These are phyloP conservation scores for Brassica rapa DNA, from an alignment of 345 rosid genomes.

Conservation along the genomic window DNA sequence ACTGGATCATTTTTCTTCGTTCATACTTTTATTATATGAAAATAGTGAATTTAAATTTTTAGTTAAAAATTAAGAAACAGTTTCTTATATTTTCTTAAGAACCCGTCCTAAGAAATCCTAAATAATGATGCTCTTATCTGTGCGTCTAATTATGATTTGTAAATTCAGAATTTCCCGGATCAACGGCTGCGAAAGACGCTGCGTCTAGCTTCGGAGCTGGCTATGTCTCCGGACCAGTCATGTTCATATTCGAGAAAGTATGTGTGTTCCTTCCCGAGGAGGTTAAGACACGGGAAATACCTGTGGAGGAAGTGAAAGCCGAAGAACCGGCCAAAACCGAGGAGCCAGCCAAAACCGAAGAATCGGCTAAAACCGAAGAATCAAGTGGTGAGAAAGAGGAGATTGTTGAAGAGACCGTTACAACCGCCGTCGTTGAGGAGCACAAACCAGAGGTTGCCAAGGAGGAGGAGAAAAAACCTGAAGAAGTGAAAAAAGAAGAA, in stretches of 20 bases:
- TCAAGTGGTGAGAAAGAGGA: conserved; percentile 47
- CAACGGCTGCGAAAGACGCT: conserved; percentile 58
- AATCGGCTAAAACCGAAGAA: conserved; percentile 8
- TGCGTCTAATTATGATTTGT: neutral
- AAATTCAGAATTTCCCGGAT: conserved; percentile 70
- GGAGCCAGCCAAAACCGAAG: too few relatives aligned
- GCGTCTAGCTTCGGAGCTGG: conserved; percentile 57
- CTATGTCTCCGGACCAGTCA: conserved; percentile 60
- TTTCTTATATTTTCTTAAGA: too few relatives aligned
- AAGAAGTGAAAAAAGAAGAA: conserved; percentile 50
- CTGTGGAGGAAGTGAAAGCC: conserved; percentile 28
- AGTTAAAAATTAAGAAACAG: too few relatives aligned
- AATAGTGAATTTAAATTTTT: neutral
- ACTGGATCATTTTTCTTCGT: neutral
- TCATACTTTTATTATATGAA: neutral
- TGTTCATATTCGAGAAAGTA: conserved; percentile 72
- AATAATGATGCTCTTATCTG: neutral
- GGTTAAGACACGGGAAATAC: conserved; percentile 45
- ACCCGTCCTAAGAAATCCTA: too few relatives aligned
- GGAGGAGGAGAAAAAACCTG: conserved; percentile 40
- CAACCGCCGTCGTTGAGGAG: conserved; percentile 30
- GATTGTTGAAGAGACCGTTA: conserved; percentile 43
- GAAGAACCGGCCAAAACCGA: too few relatives aligned
- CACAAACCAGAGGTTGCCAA: conserved; percentile 22
- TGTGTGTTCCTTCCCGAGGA: conserved; percentile 57